Base-by-base conservation (phyloP, 768 basidiomycete species). In the Rhodotorula diobovata region DNA sequence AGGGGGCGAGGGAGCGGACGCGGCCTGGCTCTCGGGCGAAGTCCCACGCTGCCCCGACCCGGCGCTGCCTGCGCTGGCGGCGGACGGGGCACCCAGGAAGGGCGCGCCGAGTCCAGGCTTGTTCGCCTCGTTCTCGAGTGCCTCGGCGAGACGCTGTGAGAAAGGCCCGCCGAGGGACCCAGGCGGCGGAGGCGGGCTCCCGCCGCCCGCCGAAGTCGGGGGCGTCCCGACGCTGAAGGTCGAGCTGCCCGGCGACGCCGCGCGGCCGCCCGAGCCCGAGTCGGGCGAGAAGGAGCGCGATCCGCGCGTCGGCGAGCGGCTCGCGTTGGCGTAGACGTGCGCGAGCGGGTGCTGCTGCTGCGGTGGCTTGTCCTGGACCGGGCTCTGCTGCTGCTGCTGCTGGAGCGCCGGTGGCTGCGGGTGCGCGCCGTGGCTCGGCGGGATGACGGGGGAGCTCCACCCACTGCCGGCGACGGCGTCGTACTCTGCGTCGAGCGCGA, bases 101-200 rank as follows among this genome's bases (percentile, higher is more conserved):
- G 41, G 20, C 56, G 8, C n/a, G 25, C 30, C 28, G 41, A 35
- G 15, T 8, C 28, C 58, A 4, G 56, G 63, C 32, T 67, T 67
- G 66, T 39, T 71, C 51, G 70, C 70, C 43, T 71, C 70, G 51
- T 59, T 62, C 60, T 68, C 67, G 55, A 66, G 67, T n/a, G 64
- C 72, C 35, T 68, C 63, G 51, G 67, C 64, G 14, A 66, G 50
- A 5, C 64, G 64, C 64, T 68, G 64, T 21, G 63, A 65, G 55
- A 73, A 68, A 25, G 72, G 63, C 39, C 23, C 55, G 37, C 50
- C 61, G 45, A 46, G 61, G 32, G 55, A 54, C 15, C n/a, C 50
- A 18, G 50, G 37, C 35, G 18, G 50, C 62, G 60, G 63, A 8
- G 68, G 66, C 41, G 70, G 70, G 11, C 61, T 60, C 0, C 61